Evolutionary conservation across 2,329 filamentous ascomycete species (phyloP), one percentile per base, ranked within the genome.

Genomic region (Pseudogymnoascus sp.): DNA sequence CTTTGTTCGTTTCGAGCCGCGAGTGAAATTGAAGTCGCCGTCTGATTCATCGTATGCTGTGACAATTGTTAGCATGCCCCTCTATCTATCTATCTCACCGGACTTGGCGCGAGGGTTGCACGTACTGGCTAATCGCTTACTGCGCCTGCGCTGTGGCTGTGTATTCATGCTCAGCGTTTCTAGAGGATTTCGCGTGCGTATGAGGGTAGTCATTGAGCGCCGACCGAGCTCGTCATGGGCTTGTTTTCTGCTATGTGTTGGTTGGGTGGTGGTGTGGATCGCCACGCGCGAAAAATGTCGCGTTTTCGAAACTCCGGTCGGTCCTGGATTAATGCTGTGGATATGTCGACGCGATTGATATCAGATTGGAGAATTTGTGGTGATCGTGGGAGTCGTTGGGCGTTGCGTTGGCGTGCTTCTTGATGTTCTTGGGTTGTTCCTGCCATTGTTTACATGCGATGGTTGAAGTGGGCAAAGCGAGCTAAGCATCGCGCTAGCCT

Each of bases 21-120:
- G 84, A 67, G 86, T 85, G 73, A 92, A 93, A 64, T 85, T 80
- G 70, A 93, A 93, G 66, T 90, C 90, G 70, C 89, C 89, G 77
- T 90, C 86, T 70, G 89, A 83, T 74, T 93, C 89, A 70, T 90
- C 87, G 69, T 87, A 88, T 66, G 76, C 80, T 78, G 63, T 47
- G 24, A 38, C 40, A 14, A 29, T 19, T 63, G 63, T 65, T 56
- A 68, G 65, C 59, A 64, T 40, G 21, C 59, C 61, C 61, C 61
- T 53, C 29, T 29, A 38, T 40, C 59, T 14, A n/a, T 53, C 59
- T 7, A 16, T 42, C 59, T 62, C 40, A 61, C 19, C 24, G 37
- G 63, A 61, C 63, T 56, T 60, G 38, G 47, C 42, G 50, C 47
- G 38, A 40, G n/a, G 40, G 40, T 37, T 14, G 11, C 61, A 79